Evolutionary conservation across 2,329 filamentous ascomycete species (phyloP).

Genomic region (Fonsecaea nubica): DNA sequence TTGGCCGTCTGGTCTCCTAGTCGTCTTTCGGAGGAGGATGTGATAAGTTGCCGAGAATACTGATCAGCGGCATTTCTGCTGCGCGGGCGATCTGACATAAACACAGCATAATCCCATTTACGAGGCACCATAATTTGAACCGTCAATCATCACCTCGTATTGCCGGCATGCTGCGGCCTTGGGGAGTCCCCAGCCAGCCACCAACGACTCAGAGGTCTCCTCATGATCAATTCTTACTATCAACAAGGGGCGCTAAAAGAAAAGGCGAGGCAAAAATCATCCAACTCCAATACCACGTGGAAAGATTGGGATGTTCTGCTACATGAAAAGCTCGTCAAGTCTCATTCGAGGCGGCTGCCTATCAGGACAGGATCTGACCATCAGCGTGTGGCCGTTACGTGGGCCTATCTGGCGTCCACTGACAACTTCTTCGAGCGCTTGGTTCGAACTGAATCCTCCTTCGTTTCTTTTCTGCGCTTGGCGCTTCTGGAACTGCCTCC

Average conservation of each 20-base stretch:
- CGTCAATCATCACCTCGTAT: slow-evolving; percentile 9
- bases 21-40: slow-evolving; percentile 5
- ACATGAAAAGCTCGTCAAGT: not conserved
- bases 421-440: slow-evolving; percentile 37
- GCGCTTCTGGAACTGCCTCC: slow-evolving; percentile 49
- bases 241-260: not conserved
- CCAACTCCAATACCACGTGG: not conserved
- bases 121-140: slow-evolving; percentile 4
- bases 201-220: not conserved
- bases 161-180: slow-evolving; percentile 10
- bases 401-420: slow-evolving; percentile 31
- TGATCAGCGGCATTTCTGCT: slow-evolving; percentile 12
- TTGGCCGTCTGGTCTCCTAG: not conserved
- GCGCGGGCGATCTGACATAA: slow-evolving; percentile 19
- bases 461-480: slow-evolving; percentile 48
- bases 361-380: not conserved
- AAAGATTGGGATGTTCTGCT: not conserved
- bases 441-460: slow-evolving; percentile 31
- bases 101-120: slow-evolving; percentile 12
- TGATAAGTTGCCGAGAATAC: slow-evolving; percentile 14
- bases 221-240: not conserved
- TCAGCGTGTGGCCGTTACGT: slow-evolving; percentile 3
- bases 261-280: not conserved
- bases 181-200: not conserved
- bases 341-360: not conserved